Percentiles rank a stretch among this genome's conserved stretches.
Conservation (phyloP, 768 basidiomycete genomes). For the Leccinum disarticulatum region DNA sequence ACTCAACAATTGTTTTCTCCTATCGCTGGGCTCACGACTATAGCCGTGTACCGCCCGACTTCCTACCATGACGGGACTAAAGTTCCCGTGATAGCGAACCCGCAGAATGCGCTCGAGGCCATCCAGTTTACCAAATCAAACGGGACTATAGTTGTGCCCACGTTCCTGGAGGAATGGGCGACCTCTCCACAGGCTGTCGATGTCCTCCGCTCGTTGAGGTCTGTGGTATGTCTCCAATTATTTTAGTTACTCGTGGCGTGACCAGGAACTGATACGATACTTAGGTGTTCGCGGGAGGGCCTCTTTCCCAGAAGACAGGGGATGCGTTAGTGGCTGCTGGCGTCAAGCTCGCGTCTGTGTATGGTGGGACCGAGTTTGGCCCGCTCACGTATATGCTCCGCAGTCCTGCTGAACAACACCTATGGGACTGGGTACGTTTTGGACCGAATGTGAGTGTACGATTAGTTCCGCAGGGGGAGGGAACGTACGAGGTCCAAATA, state of each 20-base stretch:
- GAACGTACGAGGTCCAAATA: constrained; percentile 37
- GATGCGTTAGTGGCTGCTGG: constrained; percentile 34
- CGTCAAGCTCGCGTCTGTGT: constrained; percentile 33
- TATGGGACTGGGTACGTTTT: constrained; percentile 36
- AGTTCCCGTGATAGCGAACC: constrained; percentile 23
- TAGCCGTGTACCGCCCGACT: neutral
- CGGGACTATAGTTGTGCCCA: constrained; percentile 17
- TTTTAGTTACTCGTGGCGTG: neutral
- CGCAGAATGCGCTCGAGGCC: constrained; percentile 23
- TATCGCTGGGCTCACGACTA: neutral
- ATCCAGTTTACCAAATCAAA: constrained; percentile 16
- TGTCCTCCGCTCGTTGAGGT: constrained; percentile 17
- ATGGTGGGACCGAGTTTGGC: constrained; percentile 42
- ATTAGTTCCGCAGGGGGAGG: constrained; percentile 38
- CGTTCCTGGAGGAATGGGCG: constrained; percentile 25
- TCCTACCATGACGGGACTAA: neutral
- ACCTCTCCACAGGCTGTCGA: constrained; percentile 20
- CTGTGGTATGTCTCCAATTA: constrained; percentile 16
- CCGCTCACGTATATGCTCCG: constrained; percentile 19
- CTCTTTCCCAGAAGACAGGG: constrained; percentile 36
- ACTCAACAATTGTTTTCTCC: neutral
- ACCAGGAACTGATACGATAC: neutral
- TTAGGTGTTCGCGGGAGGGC: constrained; percentile 38
- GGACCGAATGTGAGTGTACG: constrained; percentile 23
- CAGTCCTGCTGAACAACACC: constrained; percentile 26